Percentiles rank a stretch among this genome's conserved stretches.
phyloP scores from a whole-genome alignment of 2,329 filamentous ascomycete species.

The Lasiodiplodia citricola region DNA sequence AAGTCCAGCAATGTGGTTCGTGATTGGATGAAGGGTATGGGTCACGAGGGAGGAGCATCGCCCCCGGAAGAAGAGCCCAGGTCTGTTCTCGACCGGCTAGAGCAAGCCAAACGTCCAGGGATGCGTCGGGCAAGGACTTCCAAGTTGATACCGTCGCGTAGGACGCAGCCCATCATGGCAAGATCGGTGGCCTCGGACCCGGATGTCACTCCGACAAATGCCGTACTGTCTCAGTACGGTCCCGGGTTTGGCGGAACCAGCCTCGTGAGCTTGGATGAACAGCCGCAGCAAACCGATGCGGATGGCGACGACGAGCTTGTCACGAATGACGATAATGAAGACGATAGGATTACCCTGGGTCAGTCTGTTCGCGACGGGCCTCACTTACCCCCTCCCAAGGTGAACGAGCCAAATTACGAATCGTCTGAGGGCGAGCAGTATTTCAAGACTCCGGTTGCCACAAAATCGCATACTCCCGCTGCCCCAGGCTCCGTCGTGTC shows the following conservation, averaged over 20 bases:
- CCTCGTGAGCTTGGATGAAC: constrained; percentile 46
- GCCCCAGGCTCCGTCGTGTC: constrained; percentile 32
- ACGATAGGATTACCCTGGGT: constrained; percentile 38
- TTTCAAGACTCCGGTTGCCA: constrained; percentile 50
- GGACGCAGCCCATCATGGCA: constrained; percentile 54
- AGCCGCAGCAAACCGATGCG: constrained; percentile 72
- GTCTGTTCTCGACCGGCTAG: constrained; percentile 63
- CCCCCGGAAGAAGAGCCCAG: constrained; percentile 65
- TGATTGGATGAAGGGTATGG: constrained; percentile 83
- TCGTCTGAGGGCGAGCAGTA: constrained; percentile 44
- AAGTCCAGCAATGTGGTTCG: constrained; percentile 83
- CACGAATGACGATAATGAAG: constrained; percentile 74
- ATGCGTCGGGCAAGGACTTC: constrained; percentile 57
- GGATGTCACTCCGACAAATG: constrained; percentile 48
- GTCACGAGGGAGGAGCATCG: constrained; percentile 58
- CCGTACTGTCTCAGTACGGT: constrained; percentile 45
- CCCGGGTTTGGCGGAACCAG: constrained; percentile 50
- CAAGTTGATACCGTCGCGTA: constrained; percentile 32
- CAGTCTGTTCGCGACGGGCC: background rate
- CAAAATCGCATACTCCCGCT: constrained; percentile 36
- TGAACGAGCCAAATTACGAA: constrained; percentile 39
- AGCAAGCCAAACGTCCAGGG: constrained; percentile 57
- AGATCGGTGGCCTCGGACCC: constrained; percentile 64
- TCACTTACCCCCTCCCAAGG: constrained; percentile 33
- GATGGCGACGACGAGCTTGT: constrained; percentile 91